phyloP scores from a whole-genome alignment of 441 rosid genomes.

The Francoa sonchifolia region DNA sequence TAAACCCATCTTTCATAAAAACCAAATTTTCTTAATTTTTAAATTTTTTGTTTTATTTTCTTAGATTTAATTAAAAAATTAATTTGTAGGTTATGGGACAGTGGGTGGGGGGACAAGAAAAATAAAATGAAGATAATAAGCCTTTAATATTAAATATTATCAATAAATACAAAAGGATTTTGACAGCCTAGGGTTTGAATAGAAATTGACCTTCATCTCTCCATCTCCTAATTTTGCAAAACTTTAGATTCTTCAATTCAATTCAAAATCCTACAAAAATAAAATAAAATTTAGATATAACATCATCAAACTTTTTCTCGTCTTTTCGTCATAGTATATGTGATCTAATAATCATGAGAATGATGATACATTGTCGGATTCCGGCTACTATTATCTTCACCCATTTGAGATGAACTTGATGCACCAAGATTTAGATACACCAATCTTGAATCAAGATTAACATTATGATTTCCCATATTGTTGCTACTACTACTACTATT shows the following conservation, averaged over 20 bases:
- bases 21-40: too few relatives aligned
- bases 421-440: constrained; percentile 89
- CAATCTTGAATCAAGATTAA: constrained; percentile 72
- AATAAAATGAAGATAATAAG: constrained; percentile 30
- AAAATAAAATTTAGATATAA: too few relatives aligned
- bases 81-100: constrained; percentile 10
- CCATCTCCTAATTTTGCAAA: too few relatives aligned
- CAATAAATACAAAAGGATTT: constrained; percentile 42
- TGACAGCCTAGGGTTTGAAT: constrained; percentile 50
- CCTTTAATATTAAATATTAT: constrained; percentile 26
- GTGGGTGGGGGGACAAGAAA: constrained; percentile 35
- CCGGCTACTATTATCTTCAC: constrained; percentile 32
- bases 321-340: too few relatives aligned
- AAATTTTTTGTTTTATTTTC: too few relatives aligned
- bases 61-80: neutral
- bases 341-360: constrained; percentile 31
- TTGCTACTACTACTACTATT: constrained; percentile 44
- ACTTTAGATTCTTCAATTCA: too few relatives aligned
- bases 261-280: too few relatives aligned
- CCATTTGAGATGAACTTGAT: constrained; percentile 43
- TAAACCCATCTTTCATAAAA: too few relatives aligned
- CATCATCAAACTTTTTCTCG: too few relatives aligned
- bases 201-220: constrained; percentile 39
- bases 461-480: constrained; percentile 20
- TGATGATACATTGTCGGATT: constrained; percentile 55